Percentiles rank a stretch among this genome's conserved stretches.
phyloP scores from a whole-genome alignment of 1,284 basidiomycete genomes.

The Cerrena zonata region DNA sequence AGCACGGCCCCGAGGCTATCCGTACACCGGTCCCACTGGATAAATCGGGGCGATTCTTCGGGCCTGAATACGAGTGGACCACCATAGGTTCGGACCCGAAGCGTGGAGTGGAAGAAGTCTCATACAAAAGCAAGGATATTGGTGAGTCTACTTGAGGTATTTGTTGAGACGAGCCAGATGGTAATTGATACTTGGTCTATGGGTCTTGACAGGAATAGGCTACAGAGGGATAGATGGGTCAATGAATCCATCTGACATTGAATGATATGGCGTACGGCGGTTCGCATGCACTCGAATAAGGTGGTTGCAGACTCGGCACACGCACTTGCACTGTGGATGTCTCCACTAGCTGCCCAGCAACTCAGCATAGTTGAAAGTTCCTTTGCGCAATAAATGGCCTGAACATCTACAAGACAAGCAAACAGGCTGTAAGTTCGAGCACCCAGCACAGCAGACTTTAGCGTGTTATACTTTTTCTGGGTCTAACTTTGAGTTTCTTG shows the following conservation, averaged over 20 bases:
- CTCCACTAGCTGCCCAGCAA: constrained; percentile 84
- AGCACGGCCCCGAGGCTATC: too few species aligned
- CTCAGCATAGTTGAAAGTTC: constrained; percentile 81
- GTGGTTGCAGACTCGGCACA: constrained; percentile 66
- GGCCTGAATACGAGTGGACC: too few species aligned
- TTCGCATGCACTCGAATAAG: constrained; percentile 84
- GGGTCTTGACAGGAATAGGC: constrained; percentile 60
- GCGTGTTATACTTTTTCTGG: constrained; percentile 73
- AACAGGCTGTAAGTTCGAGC: too few species aligned
- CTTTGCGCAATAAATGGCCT: constrained; percentile 62
- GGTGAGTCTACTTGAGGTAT: constrained; percentile 48
- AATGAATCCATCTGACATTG: neutral
- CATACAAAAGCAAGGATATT: neutral
- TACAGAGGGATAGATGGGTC: constrained; percentile 20
- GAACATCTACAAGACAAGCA: constrained; percentile 43
- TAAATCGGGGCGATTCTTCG: too few species aligned
- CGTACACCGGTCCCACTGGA: too few species aligned
- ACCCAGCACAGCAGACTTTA: too few species aligned
- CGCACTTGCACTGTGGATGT: constrained; percentile 54
- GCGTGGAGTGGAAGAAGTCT: neutral
- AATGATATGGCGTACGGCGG: constrained; percentile 51
- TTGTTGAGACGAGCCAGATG: constrained; percentile 75
- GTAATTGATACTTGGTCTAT: constrained; percentile 76
- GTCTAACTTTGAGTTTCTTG: constrained; percentile 74
- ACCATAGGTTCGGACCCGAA: too few species aligned